phyloP scores from a whole-genome alignment of 2,329 filamentous ascomycete species.

The Bertia moriformis region DNA sequence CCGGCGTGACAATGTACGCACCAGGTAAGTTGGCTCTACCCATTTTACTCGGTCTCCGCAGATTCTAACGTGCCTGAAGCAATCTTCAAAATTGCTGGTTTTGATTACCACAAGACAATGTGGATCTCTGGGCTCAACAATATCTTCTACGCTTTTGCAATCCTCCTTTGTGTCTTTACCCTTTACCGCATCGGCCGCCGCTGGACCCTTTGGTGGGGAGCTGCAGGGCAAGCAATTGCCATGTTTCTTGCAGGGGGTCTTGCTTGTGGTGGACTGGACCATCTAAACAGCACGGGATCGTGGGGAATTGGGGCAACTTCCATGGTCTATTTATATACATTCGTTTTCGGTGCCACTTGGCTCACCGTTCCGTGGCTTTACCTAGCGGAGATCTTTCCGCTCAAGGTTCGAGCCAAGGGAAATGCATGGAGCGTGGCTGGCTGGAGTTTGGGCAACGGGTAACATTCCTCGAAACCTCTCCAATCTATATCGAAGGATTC shows the following conservation, averaged over 20 bases:
- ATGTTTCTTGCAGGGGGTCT: constrained; percentile 14
- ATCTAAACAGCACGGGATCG: constrained; percentile 7
- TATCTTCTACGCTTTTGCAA: constrained; percentile 11
- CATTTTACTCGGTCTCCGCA: neutral
- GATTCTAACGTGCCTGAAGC: constrained; percentile 4
- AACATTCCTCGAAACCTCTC: constrained; percentile 3
- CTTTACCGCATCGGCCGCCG: constrained; percentile 20
- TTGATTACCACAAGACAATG: constrained; percentile 9
- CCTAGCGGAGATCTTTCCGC: constrained; percentile 14
- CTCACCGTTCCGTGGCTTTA: constrained; percentile 14
- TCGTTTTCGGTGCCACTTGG: constrained; percentile 14
- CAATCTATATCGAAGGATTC: neutral
- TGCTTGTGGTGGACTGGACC: constrained; percentile 6
- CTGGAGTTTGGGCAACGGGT: constrained; percentile 7
- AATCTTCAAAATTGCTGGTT: constrained; percentile 13
- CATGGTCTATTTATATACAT: constrained; percentile 14
- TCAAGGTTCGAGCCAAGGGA: constrained; percentile 11
- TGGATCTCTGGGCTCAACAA: constrained; percentile 13
- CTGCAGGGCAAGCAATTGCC: constrained; percentile 12
- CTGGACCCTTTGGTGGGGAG: constrained; percentile 17
- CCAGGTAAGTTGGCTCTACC: neutral
- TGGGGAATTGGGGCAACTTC: constrained; percentile 14
- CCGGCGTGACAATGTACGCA: constrained; percentile 12
- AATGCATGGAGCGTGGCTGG: constrained; percentile 13
- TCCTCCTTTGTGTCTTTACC: constrained; percentile 13